Evolutionary conservation across 2,329 filamentous ascomycete species (phyloP), one percentile per base, ranked within the genome.

Genomic region (Botryotinia narcissicola): DNA sequence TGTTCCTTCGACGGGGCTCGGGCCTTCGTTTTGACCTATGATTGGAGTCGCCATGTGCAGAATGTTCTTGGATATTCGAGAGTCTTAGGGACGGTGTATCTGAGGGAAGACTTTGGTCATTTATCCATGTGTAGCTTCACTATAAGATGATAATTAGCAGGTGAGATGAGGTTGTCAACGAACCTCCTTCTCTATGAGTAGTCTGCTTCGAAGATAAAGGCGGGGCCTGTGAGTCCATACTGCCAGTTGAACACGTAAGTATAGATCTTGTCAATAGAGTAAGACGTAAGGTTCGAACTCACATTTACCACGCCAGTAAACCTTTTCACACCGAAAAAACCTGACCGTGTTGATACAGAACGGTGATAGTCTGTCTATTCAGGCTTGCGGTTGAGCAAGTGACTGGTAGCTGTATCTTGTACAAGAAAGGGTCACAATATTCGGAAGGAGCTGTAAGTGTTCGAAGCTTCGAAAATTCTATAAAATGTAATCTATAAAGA

Each of bases 41-140:
- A 29, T 29, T 16, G 0, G n/a, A 2, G 14, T 29, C 51, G 6
- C 10, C 48, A 29, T 54, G 8, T 18, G 14, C 10, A 18, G 51
- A 54, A 29, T 18, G 0, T 54, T 29, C 0, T 29, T 29, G n/a
- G n/a, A 3, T 7, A 0, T 54, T 54, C 3, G n/a, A 54, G 4
- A 16, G 1, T 29, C n/a, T 29, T 29, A 54, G n/a, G n/a, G 1
- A 54, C 18, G 18, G 0, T 8, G 14, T 8, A 8, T 4, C 5
- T 18, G 0, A 18, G 14, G 29, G n/a, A 1, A 54, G 1, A 29
- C 6, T 9, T 3, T 3, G 5, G 6, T 29, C 2, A 18, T 29
- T 29, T 18, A 54, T 54, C 3, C 18, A 54, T 18, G 6, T 14
- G 14, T 6, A 8, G 12, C 4, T 8, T 54, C n/a, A 4, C 51